A percentile compares a stretch with the other conserved stretches of the same genome.
phyloP scores from a whole-genome alignment of 2,329 filamentous ascomycete genomes.

The Exophiala phaeomuriformis region DNA sequence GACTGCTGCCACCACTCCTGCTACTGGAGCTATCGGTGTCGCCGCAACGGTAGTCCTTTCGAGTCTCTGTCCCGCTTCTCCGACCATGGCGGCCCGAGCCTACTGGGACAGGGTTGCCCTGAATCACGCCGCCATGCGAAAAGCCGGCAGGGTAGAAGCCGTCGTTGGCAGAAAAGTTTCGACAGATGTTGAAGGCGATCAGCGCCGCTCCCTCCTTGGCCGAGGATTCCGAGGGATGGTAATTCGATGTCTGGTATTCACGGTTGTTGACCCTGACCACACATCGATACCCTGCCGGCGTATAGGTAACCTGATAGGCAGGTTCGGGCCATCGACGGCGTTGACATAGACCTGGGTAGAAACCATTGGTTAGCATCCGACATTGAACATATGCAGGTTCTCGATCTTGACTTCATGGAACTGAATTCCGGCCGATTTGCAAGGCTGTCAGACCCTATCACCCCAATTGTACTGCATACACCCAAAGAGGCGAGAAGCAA shows the following conservation, averaged over 20 bases:
- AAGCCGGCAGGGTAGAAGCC: conserved; percentile 65
- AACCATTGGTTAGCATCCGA: conserved; percentile 15
- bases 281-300: conserved; percentile 65
- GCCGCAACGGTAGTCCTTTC: conserved; percentile 36
- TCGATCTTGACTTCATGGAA: neutral
- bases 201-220: conserved; percentile 91
- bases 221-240: conserved; percentile 71
- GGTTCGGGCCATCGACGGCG: conserved; percentile 91
- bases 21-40: conserved; percentile 23
- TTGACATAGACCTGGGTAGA: conserved; percentile 70
- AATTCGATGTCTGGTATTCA: conserved; percentile 85
- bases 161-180: conserved; percentile 94
- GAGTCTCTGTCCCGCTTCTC: conserved; percentile 47
- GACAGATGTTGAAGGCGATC: conserved; percentile 94
- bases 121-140: conserved; percentile 49
- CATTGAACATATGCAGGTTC: neutral
- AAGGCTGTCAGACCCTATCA: conserved; percentile 16
- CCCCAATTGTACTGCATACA: conserved; percentile 5
- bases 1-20: conserved; percentile 23
- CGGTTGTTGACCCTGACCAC: conserved; percentile 92
- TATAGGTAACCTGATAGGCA: conserved; percentile 67
- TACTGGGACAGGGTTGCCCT: conserved; percentile 58
- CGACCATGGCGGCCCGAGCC: conserved; percentile 48
- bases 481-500: conserved; percentile 1
- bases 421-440: conserved; percentile 1